Percentiles rank a stretch among this genome's conserved stretches.
Evolutionary conservation across 1,284 basidiomycete species (phyloP).

Genomic region (Trametes polyzona): DNA sequence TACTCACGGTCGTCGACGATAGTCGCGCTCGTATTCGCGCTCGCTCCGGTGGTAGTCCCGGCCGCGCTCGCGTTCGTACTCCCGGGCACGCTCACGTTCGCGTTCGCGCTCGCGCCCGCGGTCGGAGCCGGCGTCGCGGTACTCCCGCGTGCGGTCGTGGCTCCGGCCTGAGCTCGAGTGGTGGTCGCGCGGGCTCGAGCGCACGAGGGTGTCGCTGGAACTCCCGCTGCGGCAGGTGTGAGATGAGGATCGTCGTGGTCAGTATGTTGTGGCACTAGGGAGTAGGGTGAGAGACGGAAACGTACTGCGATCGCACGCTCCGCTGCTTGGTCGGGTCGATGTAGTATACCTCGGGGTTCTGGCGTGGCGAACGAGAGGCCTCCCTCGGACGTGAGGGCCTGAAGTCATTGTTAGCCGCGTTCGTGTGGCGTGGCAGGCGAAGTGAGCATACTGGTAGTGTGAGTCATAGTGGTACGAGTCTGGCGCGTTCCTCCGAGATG

Average conservation of each 20-base stretch:
- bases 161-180: conserved; percentile 18
- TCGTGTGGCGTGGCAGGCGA: neutral
- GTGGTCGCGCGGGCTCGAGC: conserved; percentile 20
- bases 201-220: conserved; percentile 22
- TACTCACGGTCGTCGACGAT: conserved; percentile 17
- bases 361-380: conserved; percentile 18
- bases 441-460: conserved; percentile 20
- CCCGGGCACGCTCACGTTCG: conserved; percentile 11
- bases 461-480: conserved; percentile 23
- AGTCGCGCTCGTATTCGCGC: no score
- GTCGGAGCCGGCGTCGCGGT: no score
- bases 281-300: neutral
- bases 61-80: conserved; percentile 9
- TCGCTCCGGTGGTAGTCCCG: conserved; percentile 16
- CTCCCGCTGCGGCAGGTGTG: conserved; percentile 12
- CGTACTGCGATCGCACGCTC: conserved; percentile 17
- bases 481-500: conserved; percentile 5
- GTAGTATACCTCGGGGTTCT: conserved; percentile 5
- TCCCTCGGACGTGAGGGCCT: conserved; percentile 22
- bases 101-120: no score
- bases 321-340: conserved; percentile 19
- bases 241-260: neutral
- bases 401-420: neutral
- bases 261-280: no score
- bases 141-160: conserved; percentile 12